These are phyloP conservation scores for Dendrocalamus sinicus DNA, from an alignment of 176 grass and related monocot genomes.

Conservation along the genomic window DNA sequence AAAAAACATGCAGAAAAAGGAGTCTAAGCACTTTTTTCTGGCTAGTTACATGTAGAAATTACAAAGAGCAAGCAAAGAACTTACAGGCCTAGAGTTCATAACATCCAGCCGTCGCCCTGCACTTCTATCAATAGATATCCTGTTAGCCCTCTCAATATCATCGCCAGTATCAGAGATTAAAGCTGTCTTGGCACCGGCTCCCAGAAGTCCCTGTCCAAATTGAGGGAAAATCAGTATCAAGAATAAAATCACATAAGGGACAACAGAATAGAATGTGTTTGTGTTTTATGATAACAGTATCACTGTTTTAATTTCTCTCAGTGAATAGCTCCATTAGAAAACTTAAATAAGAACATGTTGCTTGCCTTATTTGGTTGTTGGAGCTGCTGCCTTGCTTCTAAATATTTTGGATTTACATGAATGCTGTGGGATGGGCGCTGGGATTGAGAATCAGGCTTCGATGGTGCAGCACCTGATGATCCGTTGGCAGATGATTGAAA, in stretches of 20 bases:
- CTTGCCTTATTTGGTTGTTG: constrained; percentile 69
- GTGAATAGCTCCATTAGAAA: background rate
- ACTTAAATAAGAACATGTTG: constrained; percentile 22
- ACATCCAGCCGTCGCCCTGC: constrained; percentile 49
- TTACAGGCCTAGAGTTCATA: constrained; percentile 58
- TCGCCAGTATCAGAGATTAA: constrained; percentile 41
- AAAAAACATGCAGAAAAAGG: background rate
- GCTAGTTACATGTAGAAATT: background rate
- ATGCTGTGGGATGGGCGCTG: constrained; percentile 78
- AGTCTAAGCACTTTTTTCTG: background rate
- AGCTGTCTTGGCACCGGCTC: constrained; percentile 48
- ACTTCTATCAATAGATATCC: constrained; percentile 47
- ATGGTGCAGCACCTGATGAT: constrained; percentile 56
- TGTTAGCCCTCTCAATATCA: constrained; percentile 53
- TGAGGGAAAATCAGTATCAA: constrained; percentile 42
- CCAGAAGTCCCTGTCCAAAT: constrained; percentile 55
- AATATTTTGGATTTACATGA: constrained; percentile 98
- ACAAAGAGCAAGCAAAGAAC: constrained; percentile 40
- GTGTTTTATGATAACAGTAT: background rate
- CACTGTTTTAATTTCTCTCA: background rate
- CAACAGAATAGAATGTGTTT: constrained; percentile 1
- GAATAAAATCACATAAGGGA: constrained; percentile 3
- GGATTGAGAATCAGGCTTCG: constrained; percentile 65
- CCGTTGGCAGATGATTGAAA: constrained; percentile 75
- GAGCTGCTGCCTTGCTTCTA: constrained; percentile 81